phyloP scores from a whole-genome alignment of 2,329 filamentous ascomycete genomes.

The Zarea fungicola region DNA sequence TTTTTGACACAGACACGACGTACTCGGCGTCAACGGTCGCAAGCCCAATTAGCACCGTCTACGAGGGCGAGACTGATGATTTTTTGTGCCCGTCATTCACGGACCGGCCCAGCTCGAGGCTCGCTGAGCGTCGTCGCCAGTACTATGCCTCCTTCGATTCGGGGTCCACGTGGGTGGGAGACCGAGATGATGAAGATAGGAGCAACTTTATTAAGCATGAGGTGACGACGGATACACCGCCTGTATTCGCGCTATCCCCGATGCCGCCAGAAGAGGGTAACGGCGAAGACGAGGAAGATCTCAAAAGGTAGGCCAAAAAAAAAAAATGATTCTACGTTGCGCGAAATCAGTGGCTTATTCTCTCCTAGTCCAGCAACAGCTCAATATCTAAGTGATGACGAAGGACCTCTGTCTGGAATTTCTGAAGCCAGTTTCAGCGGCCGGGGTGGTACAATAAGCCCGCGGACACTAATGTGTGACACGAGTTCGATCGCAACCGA shows the following conservation, averaged over 20 bases:
- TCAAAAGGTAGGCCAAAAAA: not conserved
- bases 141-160: constrained; percentile 29
- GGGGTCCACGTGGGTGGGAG: constrained; percentile 34
- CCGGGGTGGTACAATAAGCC: not conserved
- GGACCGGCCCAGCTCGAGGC: not conserved
- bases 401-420: not conserved
- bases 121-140: constrained; percentile 16
- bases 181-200: constrained; percentile 26
- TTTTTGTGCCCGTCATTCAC: not conserved
- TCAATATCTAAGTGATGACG: not conserved
- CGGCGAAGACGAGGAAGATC: not conserved
- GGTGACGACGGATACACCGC: not conserved
- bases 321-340: not conserved
- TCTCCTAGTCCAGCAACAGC: not conserved
- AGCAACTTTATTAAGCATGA: not conserved
- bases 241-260: not conserved
- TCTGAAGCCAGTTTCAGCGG: constrained; percentile 14
- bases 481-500: constrained; percentile 21
- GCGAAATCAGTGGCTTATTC: too few relatives aligned
- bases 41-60: constrained; percentile 32
- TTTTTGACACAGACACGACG: constrained; percentile 34
- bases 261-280: not conserved
- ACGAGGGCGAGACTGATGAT: constrained; percentile 24
- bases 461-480: not conserved
- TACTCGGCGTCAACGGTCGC: constrained; percentile 31